phyloP scores from a whole-genome alignment of 192 early-diverging fungal species.

The Coemansia sp. region DNA sequence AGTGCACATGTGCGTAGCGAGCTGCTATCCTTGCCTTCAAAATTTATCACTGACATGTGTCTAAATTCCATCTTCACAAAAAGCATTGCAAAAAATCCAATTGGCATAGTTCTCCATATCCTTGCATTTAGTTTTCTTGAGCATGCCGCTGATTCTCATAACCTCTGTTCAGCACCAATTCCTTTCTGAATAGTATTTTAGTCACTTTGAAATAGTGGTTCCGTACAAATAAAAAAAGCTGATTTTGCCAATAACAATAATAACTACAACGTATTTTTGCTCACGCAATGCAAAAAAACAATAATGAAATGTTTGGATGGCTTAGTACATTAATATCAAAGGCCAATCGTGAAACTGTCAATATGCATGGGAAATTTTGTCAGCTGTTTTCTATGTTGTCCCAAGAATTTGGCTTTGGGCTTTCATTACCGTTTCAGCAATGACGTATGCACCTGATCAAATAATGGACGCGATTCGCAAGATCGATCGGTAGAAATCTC shows the following conservation, averaged over 20 bases:
- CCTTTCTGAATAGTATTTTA: too few relatives aligned
- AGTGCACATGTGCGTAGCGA: background rate
- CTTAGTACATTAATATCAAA: background rate
- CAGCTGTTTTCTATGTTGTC: background rate
- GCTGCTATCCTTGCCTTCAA: background rate
- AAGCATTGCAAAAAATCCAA: background rate
- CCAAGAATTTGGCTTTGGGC: background rate
- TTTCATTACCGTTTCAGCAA: background rate
- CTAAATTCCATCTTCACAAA: background rate
- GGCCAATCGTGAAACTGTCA: too few relatives aligned
- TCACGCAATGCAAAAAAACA: background rate
- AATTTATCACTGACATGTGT: background rate
- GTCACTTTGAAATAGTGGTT: too few relatives aligned
- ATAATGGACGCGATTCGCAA: background rate
- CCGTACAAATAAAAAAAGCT: too few relatives aligned
- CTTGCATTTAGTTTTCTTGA: too few relatives aligned
- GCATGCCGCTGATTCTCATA: too few relatives aligned
- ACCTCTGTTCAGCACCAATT: too few relatives aligned
- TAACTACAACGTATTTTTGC: background rate
- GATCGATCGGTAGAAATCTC: background rate
- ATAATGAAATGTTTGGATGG: background rate
- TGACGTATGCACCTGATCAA: constrained; percentile 1
- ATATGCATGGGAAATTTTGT: background rate
- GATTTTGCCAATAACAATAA: background rate
- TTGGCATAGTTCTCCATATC: too few relatives aligned